Evolutionary conservation across 345 rosid genomes (phyloP).

Genomic region (Streptanthus diversifolius): DNA sequence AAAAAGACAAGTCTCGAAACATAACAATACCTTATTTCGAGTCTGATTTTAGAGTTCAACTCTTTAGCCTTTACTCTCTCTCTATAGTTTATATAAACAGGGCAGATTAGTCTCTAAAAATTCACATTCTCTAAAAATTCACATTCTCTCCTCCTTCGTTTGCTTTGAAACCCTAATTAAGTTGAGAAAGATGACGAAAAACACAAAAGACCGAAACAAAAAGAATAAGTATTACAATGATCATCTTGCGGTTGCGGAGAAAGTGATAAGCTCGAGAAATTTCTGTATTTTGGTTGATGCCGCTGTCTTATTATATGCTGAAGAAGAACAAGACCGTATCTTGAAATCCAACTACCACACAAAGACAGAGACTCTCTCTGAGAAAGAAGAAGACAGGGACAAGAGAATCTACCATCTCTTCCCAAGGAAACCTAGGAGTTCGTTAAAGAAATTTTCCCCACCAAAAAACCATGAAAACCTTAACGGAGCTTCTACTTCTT

Average conservation of each 20-base stretch:
- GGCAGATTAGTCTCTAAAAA: neutral
- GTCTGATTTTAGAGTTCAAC: neutral
- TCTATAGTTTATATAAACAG: neutral
- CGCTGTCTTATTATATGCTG: neutral
- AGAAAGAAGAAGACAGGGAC: neutral
- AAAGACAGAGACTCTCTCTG: neutral
- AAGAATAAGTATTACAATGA: neutral
- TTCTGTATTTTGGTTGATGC: conserved; percentile 2
- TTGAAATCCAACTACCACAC: neutral
- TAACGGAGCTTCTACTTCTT: neutral
- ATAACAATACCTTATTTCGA: neutral
- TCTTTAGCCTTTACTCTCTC: neutral
- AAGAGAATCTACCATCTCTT: neutral
- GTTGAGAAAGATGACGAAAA: neutral
- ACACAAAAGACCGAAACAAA: neutral
- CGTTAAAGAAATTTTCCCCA: neutral
- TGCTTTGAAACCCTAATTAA: neutral
- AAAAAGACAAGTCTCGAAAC: neutral
- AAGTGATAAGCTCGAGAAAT: neutral
- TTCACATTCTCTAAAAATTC: neutral
- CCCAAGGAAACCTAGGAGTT: neutral
- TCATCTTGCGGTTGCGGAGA: neutral
- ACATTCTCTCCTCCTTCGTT: neutral
- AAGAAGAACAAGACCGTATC: neutral
- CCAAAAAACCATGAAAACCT: neutral